A percentile compares a stretch with the other conserved stretches of the same genome.
These are phyloP conservation scores for Hygrocybe coccinea DNA, from an alignment of 768 basidiomycete genomes.

Conservation along the genomic window DNA sequence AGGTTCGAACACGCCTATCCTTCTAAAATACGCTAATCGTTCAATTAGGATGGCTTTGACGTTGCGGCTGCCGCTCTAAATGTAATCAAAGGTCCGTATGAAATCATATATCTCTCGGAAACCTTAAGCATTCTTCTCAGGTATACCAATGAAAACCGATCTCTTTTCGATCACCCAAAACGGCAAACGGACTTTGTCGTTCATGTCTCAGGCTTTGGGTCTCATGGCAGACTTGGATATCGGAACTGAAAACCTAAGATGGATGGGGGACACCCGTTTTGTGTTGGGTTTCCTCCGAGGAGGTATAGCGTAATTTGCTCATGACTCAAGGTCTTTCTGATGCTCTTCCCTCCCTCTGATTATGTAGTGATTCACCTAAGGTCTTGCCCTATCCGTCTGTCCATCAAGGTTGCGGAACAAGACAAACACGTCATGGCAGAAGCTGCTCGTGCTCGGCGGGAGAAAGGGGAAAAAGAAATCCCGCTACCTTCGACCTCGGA, in stretches of 20 bases:
- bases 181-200: slow-evolving; percentile 60
- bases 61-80: slow-evolving; percentile 70
- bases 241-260: slow-evolving; percentile 78
- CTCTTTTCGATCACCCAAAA: slow-evolving; percentile 72
- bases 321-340: background rate
- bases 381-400: slow-evolving; percentile 64
- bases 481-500: slow-evolving; percentile 9
- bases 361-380: slow-evolving; percentile 53
- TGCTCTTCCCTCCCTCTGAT: background rate
- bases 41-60: slow-evolving; percentile 59
- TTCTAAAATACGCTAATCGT: slow-evolving; percentile 1
- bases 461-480: slow-evolving; percentile 16
- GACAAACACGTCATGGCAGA: slow-evolving; percentile 73
- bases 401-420: slow-evolving; percentile 59
- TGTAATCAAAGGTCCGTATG: slow-evolving; percentile 63
- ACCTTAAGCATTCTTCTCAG: slow-evolving; percentile 31
- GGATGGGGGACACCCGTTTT: slow-evolving; percentile 84
- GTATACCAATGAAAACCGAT: slow-evolving; percentile 70
- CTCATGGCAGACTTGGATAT: slow-evolving; percentile 83
- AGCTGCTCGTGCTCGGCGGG: slow-evolving; percentile 39
- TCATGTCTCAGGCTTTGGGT: slow-evolving; percentile 79
- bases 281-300: slow-evolving; percentile 66
- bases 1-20: slow-evolving; percentile 36
- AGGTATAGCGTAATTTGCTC: slow-evolving; percentile 37
- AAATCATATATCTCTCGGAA: background rate